phyloP scores from a whole-genome alignment of 495 filamentous ascomycete species.

The Xylaria longipes region DNA sequence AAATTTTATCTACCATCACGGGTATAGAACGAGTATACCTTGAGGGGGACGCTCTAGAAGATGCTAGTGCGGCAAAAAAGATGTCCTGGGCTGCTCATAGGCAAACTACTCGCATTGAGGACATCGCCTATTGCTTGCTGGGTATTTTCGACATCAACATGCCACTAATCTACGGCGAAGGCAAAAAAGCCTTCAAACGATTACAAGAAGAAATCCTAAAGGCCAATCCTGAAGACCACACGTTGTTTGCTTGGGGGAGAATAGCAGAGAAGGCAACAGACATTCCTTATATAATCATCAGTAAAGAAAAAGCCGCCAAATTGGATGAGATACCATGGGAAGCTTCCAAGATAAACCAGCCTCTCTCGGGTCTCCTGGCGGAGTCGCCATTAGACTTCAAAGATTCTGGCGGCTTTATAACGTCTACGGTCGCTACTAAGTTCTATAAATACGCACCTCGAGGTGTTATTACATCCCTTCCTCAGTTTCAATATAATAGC shows the following conservation, averaged over 20 bases:
- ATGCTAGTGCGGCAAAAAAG: constrained; percentile 24
- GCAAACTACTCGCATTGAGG: constrained; percentile 32
- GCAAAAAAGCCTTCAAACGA: constrained; percentile 28
- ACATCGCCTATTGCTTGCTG: constrained; percentile 34
- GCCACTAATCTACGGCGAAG: constrained; percentile 18
- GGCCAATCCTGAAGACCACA: constrained; percentile 22
- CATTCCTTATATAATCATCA: not conserved
- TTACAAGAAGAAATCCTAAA: constrained; percentile 33
- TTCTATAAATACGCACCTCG: not conserved
- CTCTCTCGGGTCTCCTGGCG: not conserved
- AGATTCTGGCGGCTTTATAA: not conserved
- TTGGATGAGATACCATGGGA: constrained; percentile 9
- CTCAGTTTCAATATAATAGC: not conserved
- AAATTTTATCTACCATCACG: not conserved
- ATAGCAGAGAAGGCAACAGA: not conserved
- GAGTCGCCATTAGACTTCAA: constrained; percentile 5
- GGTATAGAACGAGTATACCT: constrained; percentile 7
- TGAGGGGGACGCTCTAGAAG: not conserved
- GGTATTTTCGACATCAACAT: constrained; percentile 36
- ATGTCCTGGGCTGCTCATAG: constrained; percentile 37
- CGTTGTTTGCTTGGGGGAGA: constrained; percentile 23
- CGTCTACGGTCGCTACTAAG: not conserved
- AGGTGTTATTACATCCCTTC: not conserved
- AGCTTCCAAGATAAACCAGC: too few relatives aligned
- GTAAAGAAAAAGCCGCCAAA: not conserved